A percentile compares a stretch with the other conserved stretches of the same genome.
These are phyloP conservation scores for Elymus sibiricus DNA, from an alignment of 176 grass and related monocot genomes.

Conservation along the genomic window DNA sequence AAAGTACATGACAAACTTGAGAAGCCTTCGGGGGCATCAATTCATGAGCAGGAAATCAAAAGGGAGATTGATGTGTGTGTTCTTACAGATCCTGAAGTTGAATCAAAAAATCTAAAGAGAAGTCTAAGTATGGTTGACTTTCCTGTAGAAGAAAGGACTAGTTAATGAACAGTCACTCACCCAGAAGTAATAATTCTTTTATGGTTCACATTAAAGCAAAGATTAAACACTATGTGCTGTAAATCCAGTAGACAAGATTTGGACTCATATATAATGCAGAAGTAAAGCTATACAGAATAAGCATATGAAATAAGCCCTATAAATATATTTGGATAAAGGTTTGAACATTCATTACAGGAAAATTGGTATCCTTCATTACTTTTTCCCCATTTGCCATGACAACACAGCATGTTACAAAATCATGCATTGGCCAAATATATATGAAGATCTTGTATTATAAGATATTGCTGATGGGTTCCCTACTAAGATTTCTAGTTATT, in stretches of 20 bases:
- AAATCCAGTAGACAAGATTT: not conserved
- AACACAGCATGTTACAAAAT: not conserved
- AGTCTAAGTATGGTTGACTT: slow-evolving; percentile 91
- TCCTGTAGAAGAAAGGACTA: slow-evolving; percentile 50
- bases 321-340: not conserved
- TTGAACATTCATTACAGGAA: not conserved
- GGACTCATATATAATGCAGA: not conserved
- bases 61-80: not conserved
- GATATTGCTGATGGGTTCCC: not conserved
- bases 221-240: not conserved
- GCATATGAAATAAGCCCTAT: not conserved
- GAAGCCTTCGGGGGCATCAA: not conserved
- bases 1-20: not conserved
- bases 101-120: slow-evolving; percentile 96
- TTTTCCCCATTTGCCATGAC: not conserved
- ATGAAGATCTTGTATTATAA: not conserved
- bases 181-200: not conserved
- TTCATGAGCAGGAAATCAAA: slow-evolving; percentile 17
- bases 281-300: not conserved
- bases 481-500: not conserved
- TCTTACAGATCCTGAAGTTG: slow-evolving; percentile 78
- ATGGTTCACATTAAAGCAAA: not conserved
- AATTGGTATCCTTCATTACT: slow-evolving; percentile 5
- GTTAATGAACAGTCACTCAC: slow-evolving; percentile 10
- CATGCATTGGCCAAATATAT: not conserved